Evolutionary conservation across 2,329 filamentous ascomycete species (phyloP).

Genomic region (Verticillium klebahnii): DNA sequence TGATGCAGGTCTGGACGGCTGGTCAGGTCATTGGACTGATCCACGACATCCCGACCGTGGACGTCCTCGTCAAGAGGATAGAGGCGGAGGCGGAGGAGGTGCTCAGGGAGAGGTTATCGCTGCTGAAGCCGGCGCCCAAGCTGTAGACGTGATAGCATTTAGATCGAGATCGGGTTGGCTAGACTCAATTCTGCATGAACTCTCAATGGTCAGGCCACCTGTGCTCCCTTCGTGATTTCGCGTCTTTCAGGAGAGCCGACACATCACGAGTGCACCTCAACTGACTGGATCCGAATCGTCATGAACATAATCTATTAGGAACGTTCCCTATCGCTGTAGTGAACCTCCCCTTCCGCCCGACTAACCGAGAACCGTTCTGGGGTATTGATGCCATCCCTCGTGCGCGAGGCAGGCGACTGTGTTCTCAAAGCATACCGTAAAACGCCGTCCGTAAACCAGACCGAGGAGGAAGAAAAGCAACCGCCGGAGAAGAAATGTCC

Average conservation of each 20-base stretch:
- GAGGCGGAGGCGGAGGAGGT: constrained; percentile 71
- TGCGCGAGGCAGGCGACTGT: neutral
- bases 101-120: constrained; percentile 52
- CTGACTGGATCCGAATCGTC: neutral
- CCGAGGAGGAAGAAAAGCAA: constrained; percentile 1
- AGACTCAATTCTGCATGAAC: neutral
- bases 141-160: constrained; percentile 34
- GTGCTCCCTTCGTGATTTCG: too few relatives aligned
- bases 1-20: constrained; percentile 81
- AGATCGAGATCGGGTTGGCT: neutral
- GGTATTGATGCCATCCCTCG: constrained; percentile 4
- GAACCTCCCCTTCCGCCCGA: constrained; percentile 1
- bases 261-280: neutral
- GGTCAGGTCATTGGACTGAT: constrained; percentile 92
- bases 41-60: constrained; percentile 76
- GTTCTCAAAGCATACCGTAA: constrained; percentile 3
- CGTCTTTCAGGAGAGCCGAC: too few relatives aligned
- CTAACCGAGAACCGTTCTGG: constrained; percentile 2
- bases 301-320: constrained; percentile 2
- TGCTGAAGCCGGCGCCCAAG: constrained; percentile 56
- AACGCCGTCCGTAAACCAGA: constrained; percentile 3
- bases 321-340: neutral
- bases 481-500: neutral
- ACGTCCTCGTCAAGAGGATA: constrained; percentile 64
- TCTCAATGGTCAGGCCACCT: neutral